These are phyloP conservation scores for Mimosa bimucronata DNA, from an alignment of 306 rosid genomes.

Conservation along the genomic window DNA sequence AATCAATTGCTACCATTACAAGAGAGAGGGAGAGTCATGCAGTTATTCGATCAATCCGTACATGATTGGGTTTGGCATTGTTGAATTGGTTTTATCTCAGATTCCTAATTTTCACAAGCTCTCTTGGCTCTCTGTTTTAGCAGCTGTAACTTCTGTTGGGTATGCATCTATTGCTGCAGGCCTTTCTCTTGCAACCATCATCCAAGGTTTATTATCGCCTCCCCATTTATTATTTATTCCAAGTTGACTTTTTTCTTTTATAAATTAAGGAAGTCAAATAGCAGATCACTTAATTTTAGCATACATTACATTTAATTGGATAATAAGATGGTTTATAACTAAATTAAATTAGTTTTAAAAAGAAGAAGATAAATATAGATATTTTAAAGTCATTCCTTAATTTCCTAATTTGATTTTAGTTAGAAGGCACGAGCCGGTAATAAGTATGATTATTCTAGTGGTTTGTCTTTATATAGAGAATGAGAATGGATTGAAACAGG, in stretches of 20 bases:
- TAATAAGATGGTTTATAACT: no score
- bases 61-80: conserved; percentile 59
- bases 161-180: conserved; percentile 55
- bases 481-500: conserved; percentile 36
- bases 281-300: no score
- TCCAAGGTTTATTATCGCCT: conserved; percentile 37
- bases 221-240: background rate
- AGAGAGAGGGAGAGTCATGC: conserved; percentile 40
- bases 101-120: conserved; percentile 56
- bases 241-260: no score
- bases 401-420: no score
- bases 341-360: no score
- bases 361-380: no score
- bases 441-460: background rate
- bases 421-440: no score
- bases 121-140: conserved; percentile 56
- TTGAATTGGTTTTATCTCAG: conserved; percentile 58
- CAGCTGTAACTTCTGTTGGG: conserved; percentile 60
- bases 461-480: background rate
- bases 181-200: conserved; percentile 51
- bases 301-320: no score
- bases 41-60: conserved; percentile 54
- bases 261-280: no score
- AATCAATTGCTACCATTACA: conserved; percentile 47
- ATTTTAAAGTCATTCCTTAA: no score